A percentile compares a stretch with the other conserved stretches of the same genome.
Evolutionary conservation across 2,329 filamentous ascomycete genomes (phyloP).

Genomic region (Fusarium chuoi): DNA sequence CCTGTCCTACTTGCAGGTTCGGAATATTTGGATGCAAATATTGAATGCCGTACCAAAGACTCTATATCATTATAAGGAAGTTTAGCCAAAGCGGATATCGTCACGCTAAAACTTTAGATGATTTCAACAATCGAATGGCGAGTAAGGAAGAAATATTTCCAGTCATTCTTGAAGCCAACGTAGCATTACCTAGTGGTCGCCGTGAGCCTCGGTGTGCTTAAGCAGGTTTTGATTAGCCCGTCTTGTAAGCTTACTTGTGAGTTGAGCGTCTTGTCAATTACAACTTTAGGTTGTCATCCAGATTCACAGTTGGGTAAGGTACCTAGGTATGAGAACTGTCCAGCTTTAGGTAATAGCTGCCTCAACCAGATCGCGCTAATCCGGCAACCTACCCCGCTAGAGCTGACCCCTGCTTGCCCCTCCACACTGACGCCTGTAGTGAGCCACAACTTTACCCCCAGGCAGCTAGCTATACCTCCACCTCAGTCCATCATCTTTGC

Average conservation of each 20-base stretch:
- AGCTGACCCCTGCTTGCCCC: constrained; percentile 40
- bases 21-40: neutral
- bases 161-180: neutral
- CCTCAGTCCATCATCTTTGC: constrained; percentile 13
- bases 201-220: neutral
- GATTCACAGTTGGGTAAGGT: neutral
- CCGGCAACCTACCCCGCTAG: constrained; percentile 38
- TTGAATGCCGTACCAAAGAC: neutral
- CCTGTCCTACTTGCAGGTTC: neutral
- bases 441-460: constrained; percentile 32
- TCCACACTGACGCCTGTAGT: constrained; percentile 29
- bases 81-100: neutral
- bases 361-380: constrained; percentile 17
- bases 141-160: neutral
- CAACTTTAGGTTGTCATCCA: neutral
- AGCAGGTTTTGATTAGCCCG: neutral
- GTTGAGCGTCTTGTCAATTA: neutral
- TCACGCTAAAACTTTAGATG: neutral
- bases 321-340: neutral
- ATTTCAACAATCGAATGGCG: neutral
- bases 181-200: neutral
- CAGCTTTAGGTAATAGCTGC: neutral
- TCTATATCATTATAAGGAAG: neutral
- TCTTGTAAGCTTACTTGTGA: neutral
- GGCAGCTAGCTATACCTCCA: constrained; percentile 32